Evolutionary conservation across 176 grass and related monocot genomes (phyloP).

Genomic region (Aegilops speltoides): DNA sequence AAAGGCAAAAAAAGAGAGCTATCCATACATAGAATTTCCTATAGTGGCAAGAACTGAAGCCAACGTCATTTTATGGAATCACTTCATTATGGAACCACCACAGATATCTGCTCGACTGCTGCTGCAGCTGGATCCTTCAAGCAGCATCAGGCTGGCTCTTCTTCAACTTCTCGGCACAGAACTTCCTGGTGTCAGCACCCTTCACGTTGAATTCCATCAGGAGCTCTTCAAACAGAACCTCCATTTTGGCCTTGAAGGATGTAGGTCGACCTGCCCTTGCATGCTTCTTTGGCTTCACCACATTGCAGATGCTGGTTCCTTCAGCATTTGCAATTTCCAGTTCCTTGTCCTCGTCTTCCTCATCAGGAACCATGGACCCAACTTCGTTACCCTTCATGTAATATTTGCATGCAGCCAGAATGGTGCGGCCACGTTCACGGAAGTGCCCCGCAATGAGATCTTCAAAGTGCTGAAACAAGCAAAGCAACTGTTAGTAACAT

Average conservation of each 20-base stretch:
- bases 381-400: conserved; percentile 67
- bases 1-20: background rate
- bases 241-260: conserved; percentile 46
- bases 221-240: conserved; percentile 70
- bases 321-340: background rate
- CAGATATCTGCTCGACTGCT: background rate
- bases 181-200: conserved; percentile 72
- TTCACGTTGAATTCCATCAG: conserved; percentile 92
- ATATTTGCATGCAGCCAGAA: conserved; percentile 68
- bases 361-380: conserved; percentile 48
- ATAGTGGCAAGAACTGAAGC: conserved; percentile 34
- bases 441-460: conserved; percentile 75
- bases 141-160: conserved; percentile 30
- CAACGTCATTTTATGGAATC: conserved; percentile 6
- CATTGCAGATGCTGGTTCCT: conserved; percentile 22
- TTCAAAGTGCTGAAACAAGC: conserved; percentile 79
- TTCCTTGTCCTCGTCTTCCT: conserved; percentile 33
- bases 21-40: conserved; percentile 26
- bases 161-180: conserved; percentile 55
- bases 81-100: conserved; percentile 18
- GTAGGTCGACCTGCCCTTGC: too few species aligned
- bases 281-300: background rate
- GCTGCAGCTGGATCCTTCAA: conserved; percentile 15
- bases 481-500: background rate
- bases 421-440: conserved; percentile 42